Evolutionary conservation across 176 grass and related monocot genomes (phyloP).

Genomic region (Hordeum vulgare): MorexV3_pseudomolecules_assembly NC_058520.1:298885618-298886117

Average conservation of each 20-base stretch:
- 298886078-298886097: not conserved
- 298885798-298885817: too few relatives aligned
- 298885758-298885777: not conserved
- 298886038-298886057: not conserved
- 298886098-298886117: constrained; percentile 43
- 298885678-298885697: constrained; percentile 22
- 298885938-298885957: not conserved
- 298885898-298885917: not conserved
- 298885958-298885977: not conserved
- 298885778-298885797: too few relatives aligned
- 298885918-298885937: not conserved
- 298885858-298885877: not conserved
- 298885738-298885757: not conserved
- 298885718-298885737: constrained; percentile 17
- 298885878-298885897: not conserved
- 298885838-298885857: not conserved
- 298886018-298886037: constrained; percentile 8
- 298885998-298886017: constrained; percentile 11
- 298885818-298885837: not conserved
- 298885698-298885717: not conserved
- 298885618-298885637: constrained; percentile 12
- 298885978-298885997: not conserved
- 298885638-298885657: not conserved
- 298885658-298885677: not conserved
- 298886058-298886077: not conserved